Base-by-base conservation (phyloP, 148 eudicot genomes). In the Rhododendron ovatum region DNA sequence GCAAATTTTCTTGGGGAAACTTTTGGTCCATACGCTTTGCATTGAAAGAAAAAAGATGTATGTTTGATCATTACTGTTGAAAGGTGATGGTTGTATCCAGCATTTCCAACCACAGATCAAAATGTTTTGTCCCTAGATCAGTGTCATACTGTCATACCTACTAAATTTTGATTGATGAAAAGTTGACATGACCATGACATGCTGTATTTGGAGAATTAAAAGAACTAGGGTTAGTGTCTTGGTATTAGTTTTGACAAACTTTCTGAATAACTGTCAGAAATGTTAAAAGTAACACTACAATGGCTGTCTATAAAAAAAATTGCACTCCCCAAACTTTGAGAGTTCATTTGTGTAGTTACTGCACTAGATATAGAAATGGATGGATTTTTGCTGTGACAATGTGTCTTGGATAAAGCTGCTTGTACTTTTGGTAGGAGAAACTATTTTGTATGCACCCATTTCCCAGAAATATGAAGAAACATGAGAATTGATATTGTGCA, bases 21-120 rank as follows among this genome's bases (percentile, higher is more conserved):
- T 5, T 83, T 83, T 83, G 35, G 28, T 43, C 37, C 53, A 61
- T 82, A 9, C 8, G 11, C 45, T 63, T 43, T 39, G 28, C 17
- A 59, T 37, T 61, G 57, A 61, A 59, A 6, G 41, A n/a, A 43
- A 37, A 26, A 79, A 79, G 24, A 2, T 22, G 78, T 73, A 51
- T 51, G 83, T 50, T 80, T 12, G 33, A n/a, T 80, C 74, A 26
- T 67, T 67, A 67, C n/a, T 28, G n/a, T 51, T 37, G 30, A 51
- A 80, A 22, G 48, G 83, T 51, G 83, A 53, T 53, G 65, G 45
- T 53, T 57, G 37, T 50, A 81, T 81, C 41, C 83, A 53, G 33
- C 45, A 37, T 37, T 81, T 81, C n/a, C 57, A 33, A 81, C 45
- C 39, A 30, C 30, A 12, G 2, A 81, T 28, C 24, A 30, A 33